phyloP scores from a whole-genome alignment of 495 filamentous ascomycete species.

The Chaetomidium leptoderma region DNA sequence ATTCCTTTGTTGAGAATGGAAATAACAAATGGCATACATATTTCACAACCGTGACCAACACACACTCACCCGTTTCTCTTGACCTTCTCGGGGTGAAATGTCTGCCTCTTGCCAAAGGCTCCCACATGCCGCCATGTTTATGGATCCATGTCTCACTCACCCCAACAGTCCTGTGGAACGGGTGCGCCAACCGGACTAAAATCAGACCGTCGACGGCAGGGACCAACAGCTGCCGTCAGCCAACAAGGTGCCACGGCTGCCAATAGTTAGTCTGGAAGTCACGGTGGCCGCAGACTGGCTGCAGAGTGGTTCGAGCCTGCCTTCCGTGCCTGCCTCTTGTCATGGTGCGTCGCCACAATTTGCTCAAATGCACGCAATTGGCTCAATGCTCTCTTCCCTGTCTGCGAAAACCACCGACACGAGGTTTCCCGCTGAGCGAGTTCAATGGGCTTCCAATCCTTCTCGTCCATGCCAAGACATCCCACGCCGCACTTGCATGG shows the following conservation, averaged over 20 bases:
- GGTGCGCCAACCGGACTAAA: not conserved
- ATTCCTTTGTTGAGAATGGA: not conserved
- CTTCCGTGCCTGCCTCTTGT: no score
- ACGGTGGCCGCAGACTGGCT: no score
- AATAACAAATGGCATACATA: no score
- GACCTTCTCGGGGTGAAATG: no score
- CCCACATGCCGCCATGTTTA: no score
- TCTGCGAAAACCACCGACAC: not conserved
- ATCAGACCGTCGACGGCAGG: not conserved
- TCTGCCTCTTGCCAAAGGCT: no score
- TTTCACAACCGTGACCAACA: no score
- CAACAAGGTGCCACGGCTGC: not conserved
- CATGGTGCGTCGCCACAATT: slow-evolving; percentile 10
- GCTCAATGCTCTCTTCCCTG: not conserved
- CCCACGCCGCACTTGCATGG: not conserved
- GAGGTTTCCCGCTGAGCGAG: not conserved
- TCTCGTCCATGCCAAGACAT: slow-evolving; percentile 4
- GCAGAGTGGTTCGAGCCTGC: no score
- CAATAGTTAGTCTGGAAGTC: no score
- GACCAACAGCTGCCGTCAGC: not conserved
- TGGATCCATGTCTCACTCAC: no score
- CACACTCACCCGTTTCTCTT: no score
- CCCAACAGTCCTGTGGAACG: no score
- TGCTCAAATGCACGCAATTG: slow-evolving; percentile 18
- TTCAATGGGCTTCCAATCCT: not conserved